Evolutionary conservation across 805 yeast species (phyloP).

Genomic region (Ogataea methanolica): DNA sequence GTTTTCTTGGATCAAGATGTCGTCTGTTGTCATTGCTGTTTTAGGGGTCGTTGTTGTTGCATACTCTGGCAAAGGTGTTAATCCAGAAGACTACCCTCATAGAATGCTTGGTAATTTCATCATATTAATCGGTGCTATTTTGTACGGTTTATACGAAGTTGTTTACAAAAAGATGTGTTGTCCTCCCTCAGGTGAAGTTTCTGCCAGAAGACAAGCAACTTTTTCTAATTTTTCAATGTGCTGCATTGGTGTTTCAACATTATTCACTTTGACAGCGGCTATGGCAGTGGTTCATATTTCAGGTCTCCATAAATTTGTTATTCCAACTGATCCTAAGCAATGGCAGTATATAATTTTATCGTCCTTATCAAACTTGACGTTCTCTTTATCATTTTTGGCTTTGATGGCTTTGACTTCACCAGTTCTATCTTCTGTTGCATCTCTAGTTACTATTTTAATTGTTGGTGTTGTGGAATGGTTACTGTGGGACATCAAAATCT

Average conservation of each 20-base stretch:
- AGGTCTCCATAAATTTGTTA: slow-evolving; percentile 54
- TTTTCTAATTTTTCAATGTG: slow-evolving; percentile 78
- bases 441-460: slow-evolving; percentile 66
- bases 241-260: slow-evolving; percentile 56
- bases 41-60: slow-evolving; percentile 77
- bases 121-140: slow-evolving; percentile 67
- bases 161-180: slow-evolving; percentile 72
- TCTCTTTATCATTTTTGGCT: slow-evolving; percentile 68
- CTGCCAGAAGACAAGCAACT: slow-evolving; percentile 66
- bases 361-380: slow-evolving; percentile 56
- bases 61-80: slow-evolving; percentile 43
- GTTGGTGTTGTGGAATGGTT: slow-evolving; percentile 77
- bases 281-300: slow-evolving; percentile 46
- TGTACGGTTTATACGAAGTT: slow-evolving; percentile 82
- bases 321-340: slow-evolving; percentile 38
- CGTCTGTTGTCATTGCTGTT: slow-evolving; percentile 68
- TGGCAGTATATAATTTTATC: slow-evolving; percentile 50
- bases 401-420: slow-evolving; percentile 84
- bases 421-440: slow-evolving; percentile 62
- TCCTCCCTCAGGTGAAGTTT: slow-evolving; percentile 60
- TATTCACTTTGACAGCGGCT: slow-evolving; percentile 42
- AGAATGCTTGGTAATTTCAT: slow-evolving; percentile 65
- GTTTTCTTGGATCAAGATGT: slow-evolving; percentile 56
- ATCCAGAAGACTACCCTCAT: slow-evolving; percentile 42
- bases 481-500: slow-evolving; percentile 54